Base-by-base conservation (phyloP, 2,329 filamentous ascomycete genomes). In the Aureobasidium mangrovei region DNA sequence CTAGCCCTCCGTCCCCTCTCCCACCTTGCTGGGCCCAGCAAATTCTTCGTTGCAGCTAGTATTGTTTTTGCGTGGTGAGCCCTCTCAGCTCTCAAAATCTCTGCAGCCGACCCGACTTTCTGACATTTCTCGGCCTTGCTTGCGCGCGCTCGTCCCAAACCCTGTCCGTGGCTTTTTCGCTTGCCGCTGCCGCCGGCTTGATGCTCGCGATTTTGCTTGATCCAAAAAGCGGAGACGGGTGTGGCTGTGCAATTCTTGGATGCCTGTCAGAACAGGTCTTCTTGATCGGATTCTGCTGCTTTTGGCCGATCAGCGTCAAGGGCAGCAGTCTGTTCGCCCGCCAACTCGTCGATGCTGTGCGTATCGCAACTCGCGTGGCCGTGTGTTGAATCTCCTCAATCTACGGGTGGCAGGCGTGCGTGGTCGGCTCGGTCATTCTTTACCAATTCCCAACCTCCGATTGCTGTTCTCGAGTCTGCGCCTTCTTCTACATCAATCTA, bases 141-240 rank as follows among this genome's bases (percentile, higher is more conserved):
- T 49, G 46, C 36, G 39, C 46, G 36, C 27, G 27, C 36, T 49
- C 46, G 46, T 31, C 28, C 46, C 38, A 42, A 53, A 53, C 32
- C 40, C 12, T 38, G 49, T 44, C 49, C 26, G 32, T 53, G 49
- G 49, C 49, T 53, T 38, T 18, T 18, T 53, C 49, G 40, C 49
- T 44, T 53, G 38, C 40, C 40, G 49, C 48, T 35, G 49, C 40
- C 40, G 32, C 12, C 46, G 38, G 27, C 28, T 42, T 29, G 35
- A 48, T 48, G 47, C 7, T 49, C 26, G 12, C 40, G 18, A 24
- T 44, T 27, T 40, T 42, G 39, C 29, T 28, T 7, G 24, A 18
- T 18, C 18, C 18, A 38, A 44, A 51, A 44, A 53, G 40, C 49
- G 49, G 40, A 53, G 49, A 52, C 46, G 46, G 46, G n/a, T 43